Evolutionary conservation across 176 grass and related monocot genomes (phyloP).

Genomic region (Rhynchospora tenuis): DNA sequence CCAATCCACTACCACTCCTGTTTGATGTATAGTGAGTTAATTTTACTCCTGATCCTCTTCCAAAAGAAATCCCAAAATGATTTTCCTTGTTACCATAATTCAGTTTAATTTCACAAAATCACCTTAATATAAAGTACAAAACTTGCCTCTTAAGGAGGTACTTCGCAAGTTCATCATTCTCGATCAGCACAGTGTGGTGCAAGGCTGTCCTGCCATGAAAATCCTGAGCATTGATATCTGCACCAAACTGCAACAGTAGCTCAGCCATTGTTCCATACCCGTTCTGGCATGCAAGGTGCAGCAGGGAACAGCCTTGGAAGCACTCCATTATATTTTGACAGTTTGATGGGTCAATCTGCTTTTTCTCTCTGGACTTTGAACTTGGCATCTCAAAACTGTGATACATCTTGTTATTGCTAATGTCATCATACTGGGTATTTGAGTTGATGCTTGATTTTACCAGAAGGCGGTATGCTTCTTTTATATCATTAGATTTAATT

Average conservation of each 20-base stretch:
- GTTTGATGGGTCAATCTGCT: slow-evolving; percentile 11
- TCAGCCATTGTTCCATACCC: slow-evolving; percentile 87
- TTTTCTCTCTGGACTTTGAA: slow-evolving; percentile 26
- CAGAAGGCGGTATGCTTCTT: slow-evolving; percentile 54
- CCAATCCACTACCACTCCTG: neutral
- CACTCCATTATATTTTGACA: slow-evolving; percentile 32
- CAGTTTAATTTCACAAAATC: slow-evolving; percentile 3
- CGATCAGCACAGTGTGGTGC: slow-evolving; percentile 82
- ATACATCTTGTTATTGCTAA: slow-evolving; percentile 1
- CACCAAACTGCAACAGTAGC: slow-evolving; percentile 86
- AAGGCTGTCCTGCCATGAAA: slow-evolving; percentile 64
- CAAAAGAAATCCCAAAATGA: neutral
- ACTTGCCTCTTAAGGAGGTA: slow-evolving; percentile 77
- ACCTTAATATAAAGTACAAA: neutral
- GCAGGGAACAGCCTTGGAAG: slow-evolving; percentile 80
- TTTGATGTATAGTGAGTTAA: neutral
- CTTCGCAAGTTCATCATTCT: slow-evolving; percentile 65
- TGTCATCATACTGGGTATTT: slow-evolving; percentile 29
- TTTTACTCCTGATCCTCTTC: neutral
- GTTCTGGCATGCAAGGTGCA: slow-evolving; percentile 81
- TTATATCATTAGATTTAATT: slow-evolving; percentile 71
- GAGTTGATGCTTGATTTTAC: slow-evolving; percentile 31
- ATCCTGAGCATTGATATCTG: slow-evolving; percentile 75
- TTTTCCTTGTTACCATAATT: neutral
- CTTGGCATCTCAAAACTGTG: slow-evolving; percentile 1